Evolutionary conservation across 1,284 basidiomycete genomes (phyloP).

Genomic region (Marasmius tenuissimus): DNA sequence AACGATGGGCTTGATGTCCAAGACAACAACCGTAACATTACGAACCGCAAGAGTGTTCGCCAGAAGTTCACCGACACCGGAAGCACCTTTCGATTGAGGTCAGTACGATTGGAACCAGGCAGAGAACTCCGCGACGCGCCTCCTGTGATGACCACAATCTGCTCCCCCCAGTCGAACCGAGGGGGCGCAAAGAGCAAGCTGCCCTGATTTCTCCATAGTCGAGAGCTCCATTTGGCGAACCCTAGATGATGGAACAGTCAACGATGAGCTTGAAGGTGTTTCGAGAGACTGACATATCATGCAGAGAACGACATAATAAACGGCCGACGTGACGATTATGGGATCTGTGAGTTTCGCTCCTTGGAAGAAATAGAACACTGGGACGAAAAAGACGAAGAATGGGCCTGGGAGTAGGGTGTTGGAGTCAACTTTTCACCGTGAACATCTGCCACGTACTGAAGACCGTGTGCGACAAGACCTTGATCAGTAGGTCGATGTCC

Average conservation of each 20-base stretch:
- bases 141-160: conserved; percentile 88
- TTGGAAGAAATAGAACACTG: conserved; percentile 74
- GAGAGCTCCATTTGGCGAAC: conserved; percentile 67
- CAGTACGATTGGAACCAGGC: background rate
- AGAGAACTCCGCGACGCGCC: conserved; percentile 47
- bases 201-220: conserved; percentile 72
- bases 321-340: conserved; percentile 46
- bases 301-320: conserved; percentile 58
- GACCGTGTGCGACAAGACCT: conserved; percentile 72
- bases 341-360: conserved; percentile 52
- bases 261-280: background rate
- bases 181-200: conserved; percentile 58
- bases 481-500: conserved; percentile 74
- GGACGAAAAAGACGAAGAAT: conserved; percentile 78
- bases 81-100: conserved; percentile 58
- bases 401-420: conserved; percentile 53
- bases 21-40: conserved; percentile 81
- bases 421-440: conserved; percentile 2
- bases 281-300: conserved; percentile 58
- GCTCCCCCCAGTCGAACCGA: conserved; percentile 77
- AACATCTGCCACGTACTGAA: conserved; percentile 57
- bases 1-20: conserved; percentile 77
- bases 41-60: conserved; percentile 82
- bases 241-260: conserved; percentile 39
- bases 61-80: conserved; percentile 85